phyloP scores from a whole-genome alignment of 2,329 filamentous ascomycete species.

The Trichoderma atrobrunneum region DNA sequence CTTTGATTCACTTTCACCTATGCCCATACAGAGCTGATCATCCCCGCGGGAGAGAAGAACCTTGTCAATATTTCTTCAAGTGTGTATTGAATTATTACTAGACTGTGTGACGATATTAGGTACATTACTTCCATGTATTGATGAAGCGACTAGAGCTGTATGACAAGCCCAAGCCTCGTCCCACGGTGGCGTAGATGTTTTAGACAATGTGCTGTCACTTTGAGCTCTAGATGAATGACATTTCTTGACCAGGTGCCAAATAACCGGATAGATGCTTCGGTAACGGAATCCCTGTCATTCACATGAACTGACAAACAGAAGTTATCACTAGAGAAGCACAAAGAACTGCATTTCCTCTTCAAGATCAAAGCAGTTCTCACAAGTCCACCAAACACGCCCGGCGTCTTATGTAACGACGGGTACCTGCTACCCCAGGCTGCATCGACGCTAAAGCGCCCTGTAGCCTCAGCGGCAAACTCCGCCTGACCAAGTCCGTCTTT shows the following conservation, averaged over 20 bases:
- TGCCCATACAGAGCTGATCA: neutral
- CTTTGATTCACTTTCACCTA: neutral
- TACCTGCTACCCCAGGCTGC: neutral
- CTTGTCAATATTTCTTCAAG: too few relatives aligned
- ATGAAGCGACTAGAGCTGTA: neutral
- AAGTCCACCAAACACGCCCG: neutral
- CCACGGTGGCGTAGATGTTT: conserved; percentile 13
- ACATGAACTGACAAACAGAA: neutral
- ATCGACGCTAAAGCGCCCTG: conserved; percentile 12
- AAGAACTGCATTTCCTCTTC: neutral
- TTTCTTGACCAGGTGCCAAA: neutral
- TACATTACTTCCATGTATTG: neutral
- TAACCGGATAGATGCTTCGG: neutral
- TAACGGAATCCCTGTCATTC: too few relatives aligned
- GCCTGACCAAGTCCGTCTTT: neutral
- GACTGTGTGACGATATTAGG: neutral
- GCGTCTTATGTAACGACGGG: neutral
- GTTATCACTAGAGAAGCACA: neutral
- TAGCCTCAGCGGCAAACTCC: neutral
- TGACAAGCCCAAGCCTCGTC: neutral
- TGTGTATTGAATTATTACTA: neutral
- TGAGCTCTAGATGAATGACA: neutral
- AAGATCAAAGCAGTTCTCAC: neutral
- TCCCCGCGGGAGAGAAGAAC: too few relatives aligned
- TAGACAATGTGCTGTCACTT: conserved; percentile 12